Base-by-base conservation (phyloP, 352 stramenopile genomes). In the Globisporangium paroecandrum region DNA sequence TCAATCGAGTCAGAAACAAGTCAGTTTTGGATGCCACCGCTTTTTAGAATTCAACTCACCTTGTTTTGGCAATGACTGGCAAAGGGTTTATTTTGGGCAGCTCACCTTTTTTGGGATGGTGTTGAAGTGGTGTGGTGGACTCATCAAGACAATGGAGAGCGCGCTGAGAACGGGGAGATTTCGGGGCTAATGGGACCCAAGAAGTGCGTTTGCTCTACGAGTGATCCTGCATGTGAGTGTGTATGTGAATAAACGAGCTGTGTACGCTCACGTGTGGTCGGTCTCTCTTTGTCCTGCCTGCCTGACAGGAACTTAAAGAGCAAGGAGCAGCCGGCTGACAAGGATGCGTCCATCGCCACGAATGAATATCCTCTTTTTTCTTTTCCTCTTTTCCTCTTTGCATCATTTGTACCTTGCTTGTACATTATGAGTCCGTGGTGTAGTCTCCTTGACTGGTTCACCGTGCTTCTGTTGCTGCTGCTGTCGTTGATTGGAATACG, bases 291-390 rank as follows among this genome's bases (percentile, higher is more conserved):
- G 38, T 46, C 38, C 12, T 46, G 18, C 4, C 13, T 27, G 18
- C 1, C 13, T 10, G 13, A 7, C 22, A 69, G 66, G 36, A 68
- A 36, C 55, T n/a, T 51, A 12, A 72, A 69, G 62, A 59, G 41
- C 41, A 70, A 57, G 34, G 34, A 66, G 20, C 65, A 61, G 4
- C 32, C 69, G 4, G 54, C 70, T 1, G 77, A 56, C 66, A 75
- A 68, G 38, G 80, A 83, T 69, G 82, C 80, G 10, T 74, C 74
- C 29, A 88, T 90, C 67, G 80, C 82, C 51, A 89, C 82, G 34
- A 90, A 88, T 64, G 82, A 90, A 89, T 89, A 89, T 89, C 81
- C 79, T 79, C 72, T 69, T 65, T 62, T 27, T 34, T 32, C 29
- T 62, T 27, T 27, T 34, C 7, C 29, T 62, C 22, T 27, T 22